A percentile compares a stretch with the other conserved stretches of the same genome.
Conservation (phyloP, 2,329 filamentous ascomycete genomes). For the Verticillium isaacii region DNA sequence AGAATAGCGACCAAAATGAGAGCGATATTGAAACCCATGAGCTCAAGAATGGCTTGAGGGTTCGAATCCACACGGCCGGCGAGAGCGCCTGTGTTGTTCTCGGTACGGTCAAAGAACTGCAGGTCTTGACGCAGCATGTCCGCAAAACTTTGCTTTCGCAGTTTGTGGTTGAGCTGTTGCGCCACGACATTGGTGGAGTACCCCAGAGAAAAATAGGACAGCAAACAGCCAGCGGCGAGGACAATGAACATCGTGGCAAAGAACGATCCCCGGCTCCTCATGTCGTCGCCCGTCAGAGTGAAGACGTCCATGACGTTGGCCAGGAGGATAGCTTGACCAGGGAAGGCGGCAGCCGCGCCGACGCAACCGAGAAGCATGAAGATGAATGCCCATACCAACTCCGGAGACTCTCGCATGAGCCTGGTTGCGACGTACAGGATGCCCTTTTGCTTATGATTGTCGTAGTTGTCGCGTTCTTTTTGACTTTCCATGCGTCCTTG, state of each 20-base stretch:
- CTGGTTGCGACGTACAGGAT: conserved; percentile 24
- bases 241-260: conserved; percentile 52
- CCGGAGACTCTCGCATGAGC: conserved; percentile 30
- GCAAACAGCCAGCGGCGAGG: conserved; percentile 36
- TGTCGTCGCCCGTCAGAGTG: conserved; percentile 22
- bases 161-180: conserved; percentile 17
- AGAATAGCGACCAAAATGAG: conserved; percentile 32
- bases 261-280: conserved; percentile 40
- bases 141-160: conserved; percentile 21
- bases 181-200: conserved; percentile 28
- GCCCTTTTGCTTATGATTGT: conserved; percentile 24
- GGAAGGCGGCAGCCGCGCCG: conserved; percentile 27
- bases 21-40: conserved; percentile 36
- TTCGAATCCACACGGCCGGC: conserved; percentile 29
- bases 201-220: conserved; percentile 37
- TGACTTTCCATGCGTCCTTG: conserved; percentile 24
- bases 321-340: conserved; percentile 38
- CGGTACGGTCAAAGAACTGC: conserved; percentile 34
- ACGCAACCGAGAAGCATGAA: conserved; percentile 17
- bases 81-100: conserved; percentile 33
- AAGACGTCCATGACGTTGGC: conserved; percentile 37
- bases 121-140: conserved; percentile 34
- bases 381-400: conserved; percentile 29
- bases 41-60: conserved; percentile 32
- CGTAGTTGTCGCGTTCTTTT: conserved; percentile 31